Conservation (phyloP, 83 land plant species). For the Larix sibirica region DNA sequence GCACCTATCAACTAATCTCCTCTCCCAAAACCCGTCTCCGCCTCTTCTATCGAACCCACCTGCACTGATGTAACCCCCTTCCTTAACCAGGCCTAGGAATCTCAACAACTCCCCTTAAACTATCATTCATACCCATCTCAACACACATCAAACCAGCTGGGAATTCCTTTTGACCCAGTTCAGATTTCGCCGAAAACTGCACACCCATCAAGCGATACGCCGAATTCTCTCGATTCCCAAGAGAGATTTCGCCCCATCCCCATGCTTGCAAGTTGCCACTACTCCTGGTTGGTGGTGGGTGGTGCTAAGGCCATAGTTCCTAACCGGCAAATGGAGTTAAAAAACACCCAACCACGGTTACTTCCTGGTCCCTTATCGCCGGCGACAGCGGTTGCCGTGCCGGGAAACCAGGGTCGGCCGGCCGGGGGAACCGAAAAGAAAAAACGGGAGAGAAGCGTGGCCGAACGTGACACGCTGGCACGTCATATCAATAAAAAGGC, state of each 20-base stretch:
- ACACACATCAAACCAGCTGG: neutral
- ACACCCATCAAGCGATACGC: neutral
- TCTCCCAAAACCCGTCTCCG: neutral
- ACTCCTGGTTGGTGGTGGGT: neutral
- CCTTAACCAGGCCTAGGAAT: neutral
- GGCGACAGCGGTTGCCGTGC: slow-evolving; percentile 13
- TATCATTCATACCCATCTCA: neutral
- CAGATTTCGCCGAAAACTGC: neutral
- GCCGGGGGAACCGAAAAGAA: neutral
- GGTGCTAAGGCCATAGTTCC: neutral
- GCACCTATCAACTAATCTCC: neutral
- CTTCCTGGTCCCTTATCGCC: neutral
- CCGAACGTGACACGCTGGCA: slow-evolving; percentile 10
- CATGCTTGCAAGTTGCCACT: neutral
- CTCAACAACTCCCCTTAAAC: neutral
- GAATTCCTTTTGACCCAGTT: slow-evolving; percentile 5
- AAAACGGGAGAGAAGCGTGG: too few relatives aligned
- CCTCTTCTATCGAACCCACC: slow-evolving; percentile 3
- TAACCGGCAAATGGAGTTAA: neutral
- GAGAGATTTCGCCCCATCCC: neutral
- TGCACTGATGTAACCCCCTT: neutral
- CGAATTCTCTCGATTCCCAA: neutral
- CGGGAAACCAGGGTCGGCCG: slow-evolving; percentile 6
- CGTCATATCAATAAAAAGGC: neutral
- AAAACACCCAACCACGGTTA: neutral